Conservation (phyloP, 306 rosid genomes). For the Malus sieversii region DNA sequence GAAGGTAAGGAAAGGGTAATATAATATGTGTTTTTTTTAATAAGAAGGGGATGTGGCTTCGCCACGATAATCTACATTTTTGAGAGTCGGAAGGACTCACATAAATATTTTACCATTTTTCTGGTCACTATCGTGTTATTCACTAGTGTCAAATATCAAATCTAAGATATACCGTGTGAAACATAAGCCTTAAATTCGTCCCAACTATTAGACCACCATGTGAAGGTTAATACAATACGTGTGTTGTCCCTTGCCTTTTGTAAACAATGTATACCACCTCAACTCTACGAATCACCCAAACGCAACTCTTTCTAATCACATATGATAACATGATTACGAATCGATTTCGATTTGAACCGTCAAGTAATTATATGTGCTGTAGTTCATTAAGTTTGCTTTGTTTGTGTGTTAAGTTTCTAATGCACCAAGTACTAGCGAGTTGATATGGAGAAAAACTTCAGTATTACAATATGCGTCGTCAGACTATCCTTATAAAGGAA, state of each 20-base stretch:
- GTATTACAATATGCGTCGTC: background rate
- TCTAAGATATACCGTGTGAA: too few species aligned
- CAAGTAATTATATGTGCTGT: background rate
- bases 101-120: too few species aligned
- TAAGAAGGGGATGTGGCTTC: too few species aligned
- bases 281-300: background rate
- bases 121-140: too few species aligned
- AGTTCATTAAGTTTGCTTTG: background rate
- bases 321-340: background rate
- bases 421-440: background rate
- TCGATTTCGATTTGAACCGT: background rate
- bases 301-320: background rate
- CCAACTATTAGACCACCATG: too few species aligned
- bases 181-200: too few species aligned
- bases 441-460: too few species aligned
- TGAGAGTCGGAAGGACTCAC: accelerated
- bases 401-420: background rate
- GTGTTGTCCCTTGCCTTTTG: background rate
- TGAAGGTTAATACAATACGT: background rate
- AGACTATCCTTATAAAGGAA: too few species aligned
- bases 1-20: background rate
- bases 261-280: background rate
- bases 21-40: too few species aligned
- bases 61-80: too few species aligned
- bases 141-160: too few species aligned